Evolutionary conservation across 305 asterid species (phyloP).

Genomic region (Fraxinus platypoda): DNA sequence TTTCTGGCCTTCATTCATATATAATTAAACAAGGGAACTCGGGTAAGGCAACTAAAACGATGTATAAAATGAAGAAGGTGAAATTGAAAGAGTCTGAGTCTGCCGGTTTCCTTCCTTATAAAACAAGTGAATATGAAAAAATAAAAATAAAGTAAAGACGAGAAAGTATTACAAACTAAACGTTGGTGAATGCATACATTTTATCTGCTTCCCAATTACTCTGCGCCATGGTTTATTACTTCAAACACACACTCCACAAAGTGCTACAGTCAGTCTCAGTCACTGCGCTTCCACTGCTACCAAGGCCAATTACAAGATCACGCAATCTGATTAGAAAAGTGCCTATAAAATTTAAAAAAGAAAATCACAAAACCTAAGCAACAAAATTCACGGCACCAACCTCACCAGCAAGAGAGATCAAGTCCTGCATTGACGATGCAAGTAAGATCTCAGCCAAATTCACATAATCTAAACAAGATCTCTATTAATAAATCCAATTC

Average conservation of each 20-base stretch:
- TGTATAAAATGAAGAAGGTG: background rate
- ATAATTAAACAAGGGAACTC: background rate
- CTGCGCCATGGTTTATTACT: constrained; percentile 69
- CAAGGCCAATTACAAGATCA: constrained; percentile 26
- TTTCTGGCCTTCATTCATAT: background rate
- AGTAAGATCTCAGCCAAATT: constrained; percentile 40
- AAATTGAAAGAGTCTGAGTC: background rate
- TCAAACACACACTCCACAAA: constrained; percentile 24
- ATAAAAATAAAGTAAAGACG: constrained; percentile 8
- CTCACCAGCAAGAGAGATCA: constrained; percentile 48
- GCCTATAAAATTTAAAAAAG: background rate
- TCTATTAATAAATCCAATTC: constrained; percentile 2
- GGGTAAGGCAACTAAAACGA: constrained; percentile 3
- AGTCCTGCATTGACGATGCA: constrained; percentile 37
- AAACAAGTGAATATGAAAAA: background rate
- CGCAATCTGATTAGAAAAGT: constrained; percentile 17
- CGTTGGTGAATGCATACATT: constrained; percentile 51
- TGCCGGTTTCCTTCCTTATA: background rate
- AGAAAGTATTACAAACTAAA: background rate
- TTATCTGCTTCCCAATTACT: constrained; percentile 99
- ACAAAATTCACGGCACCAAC: background rate
- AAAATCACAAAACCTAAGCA: constrained; percentile 22
- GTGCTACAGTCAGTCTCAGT: constrained; percentile 19
- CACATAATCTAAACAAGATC: constrained; percentile 16
- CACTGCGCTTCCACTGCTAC: constrained; percentile 23